Conservation (phyloP, 805 yeast species). For the Pichia phayaonensis region DNA sequence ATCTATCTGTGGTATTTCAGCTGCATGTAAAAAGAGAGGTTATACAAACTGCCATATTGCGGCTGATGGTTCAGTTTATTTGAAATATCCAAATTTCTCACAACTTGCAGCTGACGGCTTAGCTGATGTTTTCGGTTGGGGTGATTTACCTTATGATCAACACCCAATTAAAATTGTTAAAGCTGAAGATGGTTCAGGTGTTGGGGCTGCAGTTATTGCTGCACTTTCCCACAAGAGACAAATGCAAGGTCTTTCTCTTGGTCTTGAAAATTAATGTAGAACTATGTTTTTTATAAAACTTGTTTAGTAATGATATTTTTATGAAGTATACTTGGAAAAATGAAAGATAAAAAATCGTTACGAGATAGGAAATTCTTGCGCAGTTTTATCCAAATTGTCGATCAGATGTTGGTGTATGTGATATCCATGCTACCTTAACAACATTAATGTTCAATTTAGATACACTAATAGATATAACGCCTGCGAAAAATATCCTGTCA, state of each 20-base stretch:
- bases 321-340: no score
- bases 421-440: no score
- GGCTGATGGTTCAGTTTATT: constrained; percentile 95
- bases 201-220: constrained; percentile 97
- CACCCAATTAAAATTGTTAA: constrained; percentile 83
- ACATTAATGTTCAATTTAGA: neutral
- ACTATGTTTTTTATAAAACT: neutral
- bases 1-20: constrained; percentile 95
- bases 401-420: no score
- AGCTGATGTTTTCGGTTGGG: constrained; percentile 89
- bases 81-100: constrained; percentile 90
- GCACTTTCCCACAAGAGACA: constrained; percentile 84
- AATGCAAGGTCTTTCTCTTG: constrained; percentile 62
- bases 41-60: constrained; percentile 80
- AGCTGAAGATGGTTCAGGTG: constrained; percentile 98
- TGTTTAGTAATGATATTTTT: neutral
- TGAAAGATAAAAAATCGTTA: no score
- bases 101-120: constrained; percentile 89
- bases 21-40: constrained; percentile 84
- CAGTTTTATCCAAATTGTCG: neutral
- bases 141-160: constrained; percentile 31
- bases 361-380: neutral
- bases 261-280: constrained; percentile 25
- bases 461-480: neutral
- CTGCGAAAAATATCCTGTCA: constrained; percentile 34